Conservation (phyloP, 306 rosid species). For the Rubus idaeus region DNA sequence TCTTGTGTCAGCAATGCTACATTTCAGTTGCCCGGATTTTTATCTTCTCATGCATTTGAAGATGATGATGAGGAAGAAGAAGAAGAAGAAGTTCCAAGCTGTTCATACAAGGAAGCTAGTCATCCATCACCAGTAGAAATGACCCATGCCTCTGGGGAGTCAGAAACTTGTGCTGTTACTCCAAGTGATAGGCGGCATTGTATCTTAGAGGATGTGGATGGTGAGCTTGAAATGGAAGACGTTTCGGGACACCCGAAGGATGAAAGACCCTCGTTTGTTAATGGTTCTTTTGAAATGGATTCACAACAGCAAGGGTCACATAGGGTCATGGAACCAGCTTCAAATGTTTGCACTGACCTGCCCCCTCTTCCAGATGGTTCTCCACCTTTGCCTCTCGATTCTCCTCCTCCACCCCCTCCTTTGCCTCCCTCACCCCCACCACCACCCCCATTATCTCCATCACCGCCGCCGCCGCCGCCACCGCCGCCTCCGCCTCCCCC, state of each 20-base stretch:
- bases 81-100: slow-evolving; percentile 59
- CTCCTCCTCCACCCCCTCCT: slow-evolving; percentile 94
- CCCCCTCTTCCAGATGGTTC: slow-evolving; percentile 69
- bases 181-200: slow-evolving; percentile 92
- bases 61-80: slow-evolving; percentile 82
- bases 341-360: slow-evolving; percentile 42
- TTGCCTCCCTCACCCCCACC: slow-evolving; percentile 95
- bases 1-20: slow-evolving; percentile 83
- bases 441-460: slow-evolving; percentile 52
- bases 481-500: slow-evolving; percentile 41
- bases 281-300: slow-evolving; percentile 50
- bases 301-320: slow-evolving; percentile 44
- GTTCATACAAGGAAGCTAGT: slow-evolving; percentile 49
- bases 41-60: slow-evolving; percentile 72
- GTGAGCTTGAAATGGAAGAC: slow-evolving; percentile 99
- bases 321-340: slow-evolving; percentile 39
- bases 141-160: slow-evolving; percentile 50
- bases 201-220: slow-evolving; percentile 96
- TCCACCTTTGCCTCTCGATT: slow-evolving; percentile 90
- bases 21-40: slow-evolving; percentile 90
- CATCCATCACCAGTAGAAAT: slow-evolving; percentile 52
- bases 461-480: slow-evolving; percentile 46
- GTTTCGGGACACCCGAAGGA: slow-evolving; percentile 91
- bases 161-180: slow-evolving; percentile 64
- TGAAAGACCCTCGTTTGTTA: slow-evolving; percentile 43